Evolutionary conservation across 2,329 filamentous ascomycete genomes (phyloP).

Genomic region (Diaporthe longicolla): DNA sequence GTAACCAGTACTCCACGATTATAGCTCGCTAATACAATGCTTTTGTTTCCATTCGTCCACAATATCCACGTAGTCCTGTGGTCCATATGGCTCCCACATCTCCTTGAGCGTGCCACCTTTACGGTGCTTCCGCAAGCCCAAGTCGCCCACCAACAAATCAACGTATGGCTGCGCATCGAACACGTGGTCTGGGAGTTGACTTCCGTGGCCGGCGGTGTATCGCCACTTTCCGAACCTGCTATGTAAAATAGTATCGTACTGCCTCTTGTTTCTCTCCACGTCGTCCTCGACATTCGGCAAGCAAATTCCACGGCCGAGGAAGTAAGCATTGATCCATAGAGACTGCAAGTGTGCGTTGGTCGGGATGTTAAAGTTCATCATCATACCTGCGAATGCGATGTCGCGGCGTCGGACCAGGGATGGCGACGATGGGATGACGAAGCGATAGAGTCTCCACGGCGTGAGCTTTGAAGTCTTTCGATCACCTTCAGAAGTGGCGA

Average conservation of each 20-base stretch:
- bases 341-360: slow-evolving; percentile 63
- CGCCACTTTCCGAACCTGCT: slow-evolving; percentile 79
- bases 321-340: slow-evolving; percentile 76
- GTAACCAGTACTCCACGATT: neutral
- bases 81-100: neutral
- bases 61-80: slow-evolving; percentile 6
- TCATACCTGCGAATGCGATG: slow-evolving; percentile 61
- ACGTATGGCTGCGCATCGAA: slow-evolving; percentile 10
- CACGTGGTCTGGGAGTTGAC: slow-evolving; percentile 67
- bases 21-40: neutral
- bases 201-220: slow-evolving; percentile 72
- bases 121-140: neutral
- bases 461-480: neutral
- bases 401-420: slow-evolving; percentile 55
- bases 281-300: neutral
- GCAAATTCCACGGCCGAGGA: slow-evolving; percentile 52
- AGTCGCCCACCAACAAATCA: neutral
- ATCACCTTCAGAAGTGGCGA: neutral
- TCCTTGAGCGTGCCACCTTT: neutral
- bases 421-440: slow-evolving; percentile 57
- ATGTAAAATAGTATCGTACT: slow-evolving; percentile 72
- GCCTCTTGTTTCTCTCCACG: slow-evolving; percentile 53
- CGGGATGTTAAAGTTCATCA: slow-evolving; percentile 60
- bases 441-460: slow-evolving; percentile 42
- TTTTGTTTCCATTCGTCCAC: slow-evolving; percentile 1